Conservation (phyloP, 2,329 filamentous ascomycete genomes). For the Microdochium bolleyi region DNA sequence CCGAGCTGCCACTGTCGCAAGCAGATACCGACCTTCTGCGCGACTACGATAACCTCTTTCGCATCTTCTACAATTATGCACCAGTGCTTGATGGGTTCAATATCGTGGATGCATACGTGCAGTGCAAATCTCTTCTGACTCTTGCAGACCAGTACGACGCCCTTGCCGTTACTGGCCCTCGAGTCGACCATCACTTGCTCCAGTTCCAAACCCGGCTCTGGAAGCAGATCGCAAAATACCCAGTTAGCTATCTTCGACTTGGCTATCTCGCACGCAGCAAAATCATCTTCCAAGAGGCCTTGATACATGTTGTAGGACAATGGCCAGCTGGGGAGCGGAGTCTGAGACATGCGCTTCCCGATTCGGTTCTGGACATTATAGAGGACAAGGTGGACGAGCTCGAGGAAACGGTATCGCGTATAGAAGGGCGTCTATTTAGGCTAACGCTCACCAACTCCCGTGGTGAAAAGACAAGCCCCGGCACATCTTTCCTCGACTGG, state of each 20-base stretch:
- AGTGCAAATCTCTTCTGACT: conserved; percentile 82
- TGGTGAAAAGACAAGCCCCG: conserved; percentile 75
- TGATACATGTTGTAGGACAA: conserved; percentile 90
- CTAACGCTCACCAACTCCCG: conserved; percentile 69
- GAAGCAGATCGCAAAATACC: conserved; percentile 96
- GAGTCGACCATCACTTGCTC: conserved; percentile 88
- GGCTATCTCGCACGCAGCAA: conserved; percentile 79
- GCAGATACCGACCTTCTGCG: conserved; percentile 70
- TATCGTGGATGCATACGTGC: conserved; percentile 86
- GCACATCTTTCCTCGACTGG: conserved; percentile 82
- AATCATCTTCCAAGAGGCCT: conserved; percentile 77
- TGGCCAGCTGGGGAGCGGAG: conserved; percentile 80
- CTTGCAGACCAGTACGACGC: conserved; percentile 95
- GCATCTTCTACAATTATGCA: conserved; percentile 90
- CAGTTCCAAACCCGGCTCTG: conserved; percentile 86
- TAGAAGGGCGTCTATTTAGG: conserved; percentile 77
- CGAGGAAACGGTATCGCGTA: conserved; percentile 69
- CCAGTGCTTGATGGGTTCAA: conserved; percentile 77
- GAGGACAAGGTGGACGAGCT: conserved; percentile 94
- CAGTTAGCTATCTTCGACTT: conserved; percentile 82
- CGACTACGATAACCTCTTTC: conserved; percentile 93
- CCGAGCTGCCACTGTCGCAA: conserved; percentile 34
- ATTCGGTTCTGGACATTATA: conserved; percentile 76
- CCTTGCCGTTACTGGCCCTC: conserved; percentile 75
- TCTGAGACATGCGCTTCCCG: conserved; percentile 65